Evolutionary conservation across 2,329 filamentous ascomycete genomes (phyloP).

Genomic region (Trichophyton verrucosum): DNA sequence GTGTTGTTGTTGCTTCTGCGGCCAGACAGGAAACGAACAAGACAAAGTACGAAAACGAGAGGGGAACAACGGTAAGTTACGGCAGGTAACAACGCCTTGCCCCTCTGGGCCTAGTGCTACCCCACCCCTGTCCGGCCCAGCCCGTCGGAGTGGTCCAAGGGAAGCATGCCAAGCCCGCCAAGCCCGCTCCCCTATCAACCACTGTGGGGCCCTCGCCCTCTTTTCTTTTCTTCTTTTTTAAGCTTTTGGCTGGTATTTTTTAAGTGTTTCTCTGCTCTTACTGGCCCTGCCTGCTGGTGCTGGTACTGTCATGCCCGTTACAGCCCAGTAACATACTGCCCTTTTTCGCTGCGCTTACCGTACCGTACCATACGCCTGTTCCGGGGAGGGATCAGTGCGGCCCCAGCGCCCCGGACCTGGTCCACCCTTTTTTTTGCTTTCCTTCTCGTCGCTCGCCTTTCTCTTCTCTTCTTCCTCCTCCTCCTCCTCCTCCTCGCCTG

Average conservation of each 20-base stretch:
- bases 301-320: too few species aligned
- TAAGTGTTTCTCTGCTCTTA: not conserved
- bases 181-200: too few species aligned
- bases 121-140: not conserved
- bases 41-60: not conserved
- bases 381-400: not conserved
- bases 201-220: not conserved
- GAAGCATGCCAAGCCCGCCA: not conserved
- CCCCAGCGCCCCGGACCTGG: slow-evolving; percentile 6
- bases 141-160: not conserved
- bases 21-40: not conserved
- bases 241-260: not conserved
- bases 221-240: not conserved
- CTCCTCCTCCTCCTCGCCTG: not conserved
- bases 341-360: too few species aligned
- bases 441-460: not conserved
- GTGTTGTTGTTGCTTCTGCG: too few species aligned
- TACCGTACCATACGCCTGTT: not conserved
- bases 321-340: too few species aligned
- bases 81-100: not conserved
- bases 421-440: not conserved
- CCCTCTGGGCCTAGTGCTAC: not conserved
- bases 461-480: not conserved
- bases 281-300: too few species aligned
- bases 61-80: not conserved